phyloP scores from a whole-genome alignment of 2,329 filamentous ascomycete genomes.

The Ilyonectria robusta region DNA sequence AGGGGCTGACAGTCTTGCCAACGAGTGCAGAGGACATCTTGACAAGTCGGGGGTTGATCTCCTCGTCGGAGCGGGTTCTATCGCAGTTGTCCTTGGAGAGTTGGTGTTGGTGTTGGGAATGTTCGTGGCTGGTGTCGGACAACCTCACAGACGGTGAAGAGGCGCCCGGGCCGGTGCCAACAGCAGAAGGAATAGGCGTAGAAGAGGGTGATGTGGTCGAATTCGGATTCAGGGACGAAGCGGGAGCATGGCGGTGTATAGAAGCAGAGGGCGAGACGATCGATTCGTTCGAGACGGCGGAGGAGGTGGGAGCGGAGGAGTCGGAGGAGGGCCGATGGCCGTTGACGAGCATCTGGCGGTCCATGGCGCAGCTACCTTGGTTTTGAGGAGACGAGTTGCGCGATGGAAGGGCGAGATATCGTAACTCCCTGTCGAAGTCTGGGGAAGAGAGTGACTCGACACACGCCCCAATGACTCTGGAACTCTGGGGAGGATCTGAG shows the following conservation, averaged over 20 bases:
- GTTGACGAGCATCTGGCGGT: slow-evolving; percentile 46
- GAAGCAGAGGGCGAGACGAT: slow-evolving; percentile 33
- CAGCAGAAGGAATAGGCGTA: slow-evolving; percentile 25
- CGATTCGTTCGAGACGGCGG: slow-evolving; percentile 31
- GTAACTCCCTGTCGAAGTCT: slow-evolving; percentile 42
- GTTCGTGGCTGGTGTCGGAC: slow-evolving; percentile 31
- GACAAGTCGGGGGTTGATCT: slow-evolving; percentile 63
- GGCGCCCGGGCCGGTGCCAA: slow-evolving; percentile 24
- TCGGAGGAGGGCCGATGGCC: slow-evolving; percentile 42
- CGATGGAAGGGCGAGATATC: slow-evolving; percentile 49
- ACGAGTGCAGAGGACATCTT: slow-evolving; percentile 77
- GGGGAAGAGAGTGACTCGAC: slow-evolving; percentile 39
- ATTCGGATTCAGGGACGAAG: slow-evolving; percentile 13
- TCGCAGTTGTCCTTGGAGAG: slow-evolving; percentile 64
- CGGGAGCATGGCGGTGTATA: slow-evolving; percentile 43
- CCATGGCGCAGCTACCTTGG: slow-evolving; percentile 44
- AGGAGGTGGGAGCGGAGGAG: slow-evolving; percentile 28
- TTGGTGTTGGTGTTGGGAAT: slow-evolving; percentile 38
- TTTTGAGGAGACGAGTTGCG: slow-evolving; percentile 44
- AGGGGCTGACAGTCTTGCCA: slow-evolving; percentile 86
- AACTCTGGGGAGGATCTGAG: slow-evolving; percentile 42
- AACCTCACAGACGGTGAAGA: slow-evolving; percentile 30
- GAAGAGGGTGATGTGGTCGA: slow-evolving; percentile 26
- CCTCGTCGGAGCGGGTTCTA: slow-evolving; percentile 64
- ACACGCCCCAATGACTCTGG: slow-evolving; percentile 22